These are phyloP conservation scores for Pontederia crassipes DNA, from an alignment of 176 grass and related monocot species.

Conservation along the genomic window DNA sequence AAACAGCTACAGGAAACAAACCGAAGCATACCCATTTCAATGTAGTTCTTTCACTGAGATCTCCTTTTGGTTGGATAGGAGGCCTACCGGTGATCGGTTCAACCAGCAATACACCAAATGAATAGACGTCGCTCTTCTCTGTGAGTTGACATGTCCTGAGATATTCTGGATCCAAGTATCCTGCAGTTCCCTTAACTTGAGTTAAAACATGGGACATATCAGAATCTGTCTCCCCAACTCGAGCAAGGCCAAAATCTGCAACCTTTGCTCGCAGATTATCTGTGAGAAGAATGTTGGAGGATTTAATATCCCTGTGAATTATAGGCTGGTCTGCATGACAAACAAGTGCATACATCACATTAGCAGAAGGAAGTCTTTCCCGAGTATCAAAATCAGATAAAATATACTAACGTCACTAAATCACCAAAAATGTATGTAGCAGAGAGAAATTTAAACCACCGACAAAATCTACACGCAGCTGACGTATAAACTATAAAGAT, in stretches of 20 bases:
- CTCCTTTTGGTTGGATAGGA: neutral
- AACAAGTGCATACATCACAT: neutral
- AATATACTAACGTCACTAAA: neutral
- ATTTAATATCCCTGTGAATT: conserved; percentile 16
- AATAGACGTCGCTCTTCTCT: conserved; percentile 15
- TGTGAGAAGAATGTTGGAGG: conserved; percentile 9
- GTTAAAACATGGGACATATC: conserved; percentile 2
- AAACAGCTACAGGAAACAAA: neutral
- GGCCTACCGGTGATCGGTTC: conserved; percentile 2
- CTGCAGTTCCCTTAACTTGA: conserved; percentile 16
- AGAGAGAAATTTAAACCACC: too few relatives aligned
- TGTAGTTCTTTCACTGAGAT: neutral
- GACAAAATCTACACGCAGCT: too few relatives aligned
- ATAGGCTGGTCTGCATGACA: conserved; percentile 8
- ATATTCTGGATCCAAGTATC: conserved; percentile 11
- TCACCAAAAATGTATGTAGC: neutral
- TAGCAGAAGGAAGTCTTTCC: neutral
- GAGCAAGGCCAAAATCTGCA: conserved; percentile 10
- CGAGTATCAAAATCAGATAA: neutral
- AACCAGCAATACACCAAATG: conserved; percentile 16
- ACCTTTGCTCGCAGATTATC: conserved; percentile 17
- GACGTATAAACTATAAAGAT: too few relatives aligned
- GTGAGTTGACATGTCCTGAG: conserved; percentile 5
- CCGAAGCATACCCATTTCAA: conserved; percentile 7
- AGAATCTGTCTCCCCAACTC: neutral